Percentiles rank a stretch among this genome's conserved stretches.
Evolutionary conservation across 345 rosid species (phyloP).

Genomic region (Rhodamnia rubescens): DNA sequence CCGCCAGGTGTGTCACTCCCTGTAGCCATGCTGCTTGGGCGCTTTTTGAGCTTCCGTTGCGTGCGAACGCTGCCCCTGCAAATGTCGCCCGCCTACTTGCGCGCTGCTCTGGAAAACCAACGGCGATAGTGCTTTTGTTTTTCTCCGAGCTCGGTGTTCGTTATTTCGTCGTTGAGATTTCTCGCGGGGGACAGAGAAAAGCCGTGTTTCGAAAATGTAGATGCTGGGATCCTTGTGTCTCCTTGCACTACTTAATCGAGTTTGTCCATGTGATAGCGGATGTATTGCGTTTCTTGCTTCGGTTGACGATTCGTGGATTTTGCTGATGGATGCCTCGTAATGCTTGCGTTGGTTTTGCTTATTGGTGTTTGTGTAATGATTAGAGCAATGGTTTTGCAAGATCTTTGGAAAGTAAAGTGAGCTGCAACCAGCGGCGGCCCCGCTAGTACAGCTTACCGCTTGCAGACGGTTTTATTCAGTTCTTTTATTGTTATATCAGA

Average conservation of each 20-base stretch:
- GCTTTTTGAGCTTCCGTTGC: background rate
- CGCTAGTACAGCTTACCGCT: background rate
- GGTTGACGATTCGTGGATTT: background rate
- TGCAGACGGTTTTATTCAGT: background rate
- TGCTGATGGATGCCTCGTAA: background rate
- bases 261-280: background rate
- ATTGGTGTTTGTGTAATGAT: background rate
- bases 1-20: conserved; percentile 25
- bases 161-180: background rate
- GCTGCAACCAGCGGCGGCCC: background rate
- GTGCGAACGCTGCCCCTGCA: background rate
- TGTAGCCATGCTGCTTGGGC: background rate
- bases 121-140: background rate
- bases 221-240: background rate
- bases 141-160: background rate
- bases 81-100: background rate
- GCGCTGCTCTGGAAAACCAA: no score
- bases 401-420: background rate
- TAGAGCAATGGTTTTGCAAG: background rate
- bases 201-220: background rate
- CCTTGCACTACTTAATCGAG: background rate
- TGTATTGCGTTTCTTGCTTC: background rate
- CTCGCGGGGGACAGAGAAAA: background rate
- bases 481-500: background rate
- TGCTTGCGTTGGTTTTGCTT: background rate